phyloP scores from a whole-genome alignment of 2,329 filamentous ascomycete species.

The Plenodomus lindquistii region DNA sequence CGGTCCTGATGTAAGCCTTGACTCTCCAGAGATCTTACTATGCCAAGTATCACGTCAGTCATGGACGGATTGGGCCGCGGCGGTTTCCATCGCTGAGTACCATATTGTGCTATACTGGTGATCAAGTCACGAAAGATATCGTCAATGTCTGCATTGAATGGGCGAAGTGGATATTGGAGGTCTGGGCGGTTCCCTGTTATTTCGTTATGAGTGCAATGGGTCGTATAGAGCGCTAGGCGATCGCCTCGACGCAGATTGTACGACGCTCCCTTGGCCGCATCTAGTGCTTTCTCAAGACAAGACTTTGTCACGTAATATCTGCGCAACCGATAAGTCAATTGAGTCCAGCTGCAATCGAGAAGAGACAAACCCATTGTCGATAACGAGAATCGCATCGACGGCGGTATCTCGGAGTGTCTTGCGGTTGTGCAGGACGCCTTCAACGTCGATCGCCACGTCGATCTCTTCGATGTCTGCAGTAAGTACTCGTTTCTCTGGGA shows the following conservation, averaged over 20 bases:
- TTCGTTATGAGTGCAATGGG: constrained; percentile 34
- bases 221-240: constrained; percentile 31
- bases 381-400: constrained; percentile 41
- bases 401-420: constrained; percentile 14
- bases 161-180: constrained; percentile 23
- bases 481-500: constrained; percentile 26
- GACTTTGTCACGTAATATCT: constrained; percentile 37
- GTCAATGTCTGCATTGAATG: constrained; percentile 15
- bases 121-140: constrained; percentile 22
- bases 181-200: constrained; percentile 33
- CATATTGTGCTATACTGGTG: constrained; percentile 18
- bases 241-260: neutral
- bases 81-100: constrained; percentile 30
- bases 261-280: constrained; percentile 21
- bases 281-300: constrained; percentile 24
- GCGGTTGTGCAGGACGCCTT: constrained; percentile 31
- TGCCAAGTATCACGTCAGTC: constrained; percentile 28
- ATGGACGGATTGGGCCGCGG: constrained; percentile 36
- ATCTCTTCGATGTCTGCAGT: constrained; percentile 24
- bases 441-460: constrained; percentile 37
- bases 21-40: constrained; percentile 25
- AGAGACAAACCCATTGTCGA: constrained; percentile 43
- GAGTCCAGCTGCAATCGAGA: neutral
- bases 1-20: constrained; percentile 15
- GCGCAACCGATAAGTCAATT: constrained; percentile 2